Percentiles rank a stretch among this genome's conserved stretches.
Evolutionary conservation across 1,284 basidiomycete genomes (phyloP).

Genomic region (Ceratobasidium sp.): DNA sequence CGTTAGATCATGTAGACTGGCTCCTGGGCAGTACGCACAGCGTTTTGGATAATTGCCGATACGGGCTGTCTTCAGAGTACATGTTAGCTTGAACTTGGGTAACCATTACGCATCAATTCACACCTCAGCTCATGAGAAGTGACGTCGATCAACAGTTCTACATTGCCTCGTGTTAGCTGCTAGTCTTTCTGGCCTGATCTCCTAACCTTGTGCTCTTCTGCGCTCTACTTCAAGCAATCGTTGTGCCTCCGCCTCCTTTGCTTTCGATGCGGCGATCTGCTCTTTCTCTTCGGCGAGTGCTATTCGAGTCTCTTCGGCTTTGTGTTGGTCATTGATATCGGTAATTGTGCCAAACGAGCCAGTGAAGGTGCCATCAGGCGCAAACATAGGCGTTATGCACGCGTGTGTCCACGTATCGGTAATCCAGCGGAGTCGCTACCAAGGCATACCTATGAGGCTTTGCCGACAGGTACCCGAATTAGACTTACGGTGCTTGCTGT

Average conservation of each 20-base stretch:
- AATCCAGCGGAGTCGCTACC: conserved; percentile 31
- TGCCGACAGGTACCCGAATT: too few species aligned
- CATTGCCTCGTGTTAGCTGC: neutral
- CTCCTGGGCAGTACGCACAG: neutral
- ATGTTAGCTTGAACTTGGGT: neutral
- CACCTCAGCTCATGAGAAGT: conserved; percentile 53
- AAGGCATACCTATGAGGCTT: neutral
- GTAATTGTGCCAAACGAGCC: conserved; percentile 37
- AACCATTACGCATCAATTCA: neutral
- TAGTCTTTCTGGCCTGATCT: too few species aligned
- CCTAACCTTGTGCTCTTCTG: conserved; percentile 52
- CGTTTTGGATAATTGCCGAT: conserved; percentile 52
- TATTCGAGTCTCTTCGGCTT: conserved; percentile 52
- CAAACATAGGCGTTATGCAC: conserved; percentile 25
- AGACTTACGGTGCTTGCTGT: conserved; percentile 10
- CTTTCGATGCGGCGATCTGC: conserved; percentile 51
- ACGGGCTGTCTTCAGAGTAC: conserved; percentile 52
- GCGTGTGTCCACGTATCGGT: conserved; percentile 35
- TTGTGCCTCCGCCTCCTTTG: conserved; percentile 49
- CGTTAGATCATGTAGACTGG: too few species aligned
- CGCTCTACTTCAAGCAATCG: conserved; percentile 51
- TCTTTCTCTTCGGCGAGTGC: conserved; percentile 53
- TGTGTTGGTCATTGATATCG: conserved; percentile 53
- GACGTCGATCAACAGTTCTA: conserved; percentile 54
- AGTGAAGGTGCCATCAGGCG: conserved; percentile 15